Evolutionary conservation across 2,329 filamentous ascomycete species (phyloP), one percentile per base, ranked within the genome.

Genomic region (Ophiocordyceps camponoti-saundersi): DNA sequence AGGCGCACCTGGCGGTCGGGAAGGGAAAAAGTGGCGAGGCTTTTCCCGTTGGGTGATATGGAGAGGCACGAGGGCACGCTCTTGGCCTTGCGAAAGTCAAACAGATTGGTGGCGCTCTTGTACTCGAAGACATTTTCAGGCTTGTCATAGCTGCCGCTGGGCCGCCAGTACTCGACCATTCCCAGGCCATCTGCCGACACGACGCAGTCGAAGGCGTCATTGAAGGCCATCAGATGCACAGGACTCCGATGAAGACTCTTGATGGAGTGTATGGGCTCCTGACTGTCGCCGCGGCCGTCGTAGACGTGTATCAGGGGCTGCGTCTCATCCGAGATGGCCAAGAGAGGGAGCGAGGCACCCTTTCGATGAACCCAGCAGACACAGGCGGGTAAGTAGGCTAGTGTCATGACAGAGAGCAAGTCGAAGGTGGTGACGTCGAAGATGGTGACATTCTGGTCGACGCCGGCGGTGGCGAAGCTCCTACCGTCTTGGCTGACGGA

Each of bases 101-200:
- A 98, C 1, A 98, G 72, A 57, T 85, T 92, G 3, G 92, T 98
- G 1, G 85, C 82, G 59, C 87, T 94, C 66, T 98, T 98, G 66
- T 88, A 85, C 53, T 86, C 76, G 60, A 94, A 98, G 18, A 98
- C 88, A 46, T 79, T 87, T 54, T 88, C 81, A 0, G 92, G 92
- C 63, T 96, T 95, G 57, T 94, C 87, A 61, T 87, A 95, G 39
- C 70, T 79, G 2, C 77, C 80, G 51, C 75, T 77, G 0, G 92
- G 88, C 48, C 77, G 76, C 92, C 92, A 98, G 65, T 98, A 98
- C 63, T 98, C 92, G 11, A 98, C 61, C 90, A 96, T 96, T 22
- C 92, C 90, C 47, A 78, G 77, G 54, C 90, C 80, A 53, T 98
- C 93, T 0, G 81, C 81, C 2, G 92, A 96, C 7, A 96, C 68